phyloP scores from a whole-genome alignment of 176 grass and related monocot genomes.

The Oryza meridionalis region DNA sequence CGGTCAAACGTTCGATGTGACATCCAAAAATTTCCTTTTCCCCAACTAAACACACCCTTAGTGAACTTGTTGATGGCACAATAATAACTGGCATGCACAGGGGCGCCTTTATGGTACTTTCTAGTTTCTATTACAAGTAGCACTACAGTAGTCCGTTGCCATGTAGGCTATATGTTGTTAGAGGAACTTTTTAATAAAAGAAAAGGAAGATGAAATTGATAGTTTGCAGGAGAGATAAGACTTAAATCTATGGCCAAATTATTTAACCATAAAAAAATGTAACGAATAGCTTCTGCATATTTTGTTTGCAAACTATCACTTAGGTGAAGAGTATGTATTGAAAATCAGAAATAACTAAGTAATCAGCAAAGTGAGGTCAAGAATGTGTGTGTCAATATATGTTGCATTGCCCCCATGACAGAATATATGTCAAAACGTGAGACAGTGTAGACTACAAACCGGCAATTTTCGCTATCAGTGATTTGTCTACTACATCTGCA shows the following conservation, averaged over 20 bases:
- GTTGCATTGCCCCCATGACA: background rate
- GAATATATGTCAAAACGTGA: background rate
- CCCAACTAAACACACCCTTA: too few relatives aligned
- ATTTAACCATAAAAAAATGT: background rate
- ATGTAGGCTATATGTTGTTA: background rate
- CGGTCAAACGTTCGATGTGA: too few relatives aligned
- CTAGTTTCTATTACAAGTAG: too few relatives aligned
- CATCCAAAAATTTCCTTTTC: too few relatives aligned
- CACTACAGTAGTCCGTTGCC: background rate
- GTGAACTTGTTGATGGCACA: background rate
- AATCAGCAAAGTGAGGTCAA: slow-evolving; percentile 14
- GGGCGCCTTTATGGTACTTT: too few relatives aligned
- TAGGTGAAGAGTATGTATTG: background rate
- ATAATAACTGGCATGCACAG: background rate
- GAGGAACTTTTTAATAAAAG: background rate
- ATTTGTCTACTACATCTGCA: too few relatives aligned
- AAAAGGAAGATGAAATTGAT: background rate
- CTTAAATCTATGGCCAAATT: background rate
- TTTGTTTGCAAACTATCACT: background rate
- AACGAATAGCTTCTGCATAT: background rate
- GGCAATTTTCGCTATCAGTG: too few relatives aligned
- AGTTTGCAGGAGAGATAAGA: background rate
- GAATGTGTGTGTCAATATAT: background rate
- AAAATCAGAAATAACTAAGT: background rate
- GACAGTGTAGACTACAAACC: background rate